These are phyloP conservation scores for Daucus carota DNA, from an alignment of 129 eudicot genomes.

Conservation along the genomic window DNA sequence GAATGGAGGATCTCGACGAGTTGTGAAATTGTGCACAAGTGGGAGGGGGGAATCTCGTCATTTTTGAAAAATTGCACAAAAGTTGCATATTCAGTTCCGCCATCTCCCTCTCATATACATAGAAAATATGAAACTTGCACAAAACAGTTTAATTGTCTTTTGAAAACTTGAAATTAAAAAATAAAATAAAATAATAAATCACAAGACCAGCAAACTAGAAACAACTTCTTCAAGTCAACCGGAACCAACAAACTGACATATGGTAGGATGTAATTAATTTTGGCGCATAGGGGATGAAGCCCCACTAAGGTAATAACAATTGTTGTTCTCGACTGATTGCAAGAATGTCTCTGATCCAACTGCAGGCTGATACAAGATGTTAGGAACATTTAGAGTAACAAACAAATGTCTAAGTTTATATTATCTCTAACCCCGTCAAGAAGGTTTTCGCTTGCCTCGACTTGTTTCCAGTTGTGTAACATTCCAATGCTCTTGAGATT, in stretches of 20 bases:
- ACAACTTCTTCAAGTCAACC: too few relatives aligned
- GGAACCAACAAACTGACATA: not conserved
- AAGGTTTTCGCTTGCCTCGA: not conserved
- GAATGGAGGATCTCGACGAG: too few relatives aligned
- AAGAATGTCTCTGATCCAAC: not conserved
- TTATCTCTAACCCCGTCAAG: not conserved
- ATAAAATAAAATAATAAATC: too few relatives aligned
- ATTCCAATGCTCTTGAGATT: constrained; percentile 36
- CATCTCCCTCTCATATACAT: too few relatives aligned
- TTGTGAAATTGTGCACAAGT: too few relatives aligned
- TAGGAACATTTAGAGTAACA: not conserved
- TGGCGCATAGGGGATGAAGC: not conserved
- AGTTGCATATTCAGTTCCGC: too few relatives aligned
- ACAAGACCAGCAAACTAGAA: too few relatives aligned
- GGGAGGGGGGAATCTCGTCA: too few relatives aligned
- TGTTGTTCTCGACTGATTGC: not conserved
- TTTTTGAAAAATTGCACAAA: too few relatives aligned
- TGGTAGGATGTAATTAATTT: not conserved
- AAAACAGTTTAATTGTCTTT: too few relatives aligned
- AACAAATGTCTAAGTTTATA: not conserved
- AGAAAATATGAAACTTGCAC: too few relatives aligned
- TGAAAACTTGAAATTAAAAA: too few relatives aligned
- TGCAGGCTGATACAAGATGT: not conserved
- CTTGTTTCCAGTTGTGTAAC: not conserved
- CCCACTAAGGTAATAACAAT: not conserved